These are phyloP conservation scores for Psilocybe mexicana DNA, from an alignment of 1,284 basidiomycete genomes.

Conservation along the genomic window DNA sequence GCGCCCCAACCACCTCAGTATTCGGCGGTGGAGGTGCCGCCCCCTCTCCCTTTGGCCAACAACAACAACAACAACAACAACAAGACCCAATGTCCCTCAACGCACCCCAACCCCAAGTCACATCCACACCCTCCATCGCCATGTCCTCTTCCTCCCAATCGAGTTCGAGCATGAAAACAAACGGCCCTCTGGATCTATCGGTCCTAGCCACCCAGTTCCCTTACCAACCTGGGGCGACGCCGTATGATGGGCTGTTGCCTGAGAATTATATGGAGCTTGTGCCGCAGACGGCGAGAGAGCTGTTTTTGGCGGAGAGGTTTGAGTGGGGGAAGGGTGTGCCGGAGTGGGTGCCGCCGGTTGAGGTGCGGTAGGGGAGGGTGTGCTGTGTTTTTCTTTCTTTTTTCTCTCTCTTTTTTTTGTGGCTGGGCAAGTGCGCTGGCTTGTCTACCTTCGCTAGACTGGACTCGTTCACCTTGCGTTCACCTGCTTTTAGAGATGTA, in stretches of 20 bases:
- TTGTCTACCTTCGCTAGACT: too few species aligned
- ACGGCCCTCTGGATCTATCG: not conserved
- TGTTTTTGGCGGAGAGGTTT: conserved; percentile 65
- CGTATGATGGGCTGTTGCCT: conserved; percentile 61
- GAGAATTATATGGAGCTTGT: conserved; percentile 55
- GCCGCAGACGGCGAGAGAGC: conserved; percentile 52
- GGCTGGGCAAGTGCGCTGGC: not conserved
- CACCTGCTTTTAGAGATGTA: not conserved
- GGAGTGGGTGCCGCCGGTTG: conserved; percentile 75
- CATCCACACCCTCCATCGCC: conserved; percentile 3
- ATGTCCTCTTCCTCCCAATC: not conserved
- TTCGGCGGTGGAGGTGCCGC: not conserved
- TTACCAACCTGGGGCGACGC: conserved; percentile 48
- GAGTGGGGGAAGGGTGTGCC: conserved; percentile 71
- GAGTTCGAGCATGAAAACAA: not conserved
- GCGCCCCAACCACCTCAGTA: not conserved
- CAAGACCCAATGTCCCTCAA: not conserved
- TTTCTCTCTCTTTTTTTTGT: not conserved
- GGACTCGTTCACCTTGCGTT: too few species aligned
- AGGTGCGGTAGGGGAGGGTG: conserved; percentile 33
- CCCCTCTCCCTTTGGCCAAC: not conserved
- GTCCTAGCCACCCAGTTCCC: conserved; percentile 3
- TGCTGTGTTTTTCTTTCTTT: not conserved
- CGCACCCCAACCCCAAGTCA: not conserved
- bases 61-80: not conserved